Conservation (phyloP, 306 rosid genomes). For the Dalbergia cochinchinensis region DNA sequence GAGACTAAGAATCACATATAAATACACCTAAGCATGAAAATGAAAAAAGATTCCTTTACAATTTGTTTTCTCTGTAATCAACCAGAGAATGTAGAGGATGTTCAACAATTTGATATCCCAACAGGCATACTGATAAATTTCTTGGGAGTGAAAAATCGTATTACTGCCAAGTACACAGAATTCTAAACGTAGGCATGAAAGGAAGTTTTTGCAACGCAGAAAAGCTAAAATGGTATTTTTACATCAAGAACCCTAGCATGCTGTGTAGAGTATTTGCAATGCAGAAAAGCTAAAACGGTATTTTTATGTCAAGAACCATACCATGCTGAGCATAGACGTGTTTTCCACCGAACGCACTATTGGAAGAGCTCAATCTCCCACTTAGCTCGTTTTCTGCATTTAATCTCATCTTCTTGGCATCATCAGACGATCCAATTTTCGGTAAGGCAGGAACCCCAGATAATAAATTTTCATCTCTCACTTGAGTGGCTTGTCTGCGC, state of each 20-base stretch:
- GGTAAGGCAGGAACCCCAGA: conserved; percentile 57
- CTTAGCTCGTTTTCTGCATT: conserved; percentile 47
- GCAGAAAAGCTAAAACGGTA: conserved; percentile 30
- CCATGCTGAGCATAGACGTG: conserved; percentile 49
- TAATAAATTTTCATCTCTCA: conserved; percentile 45
- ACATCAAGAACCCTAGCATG: conserved; percentile 44
- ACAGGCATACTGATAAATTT: conserved; percentile 2
- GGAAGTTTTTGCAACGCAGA: background rate
- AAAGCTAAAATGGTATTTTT: conserved; percentile 27
- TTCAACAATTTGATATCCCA: background rate
- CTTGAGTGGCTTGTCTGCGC: conserved; percentile 43
- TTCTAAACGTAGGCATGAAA: conserved; percentile 1
- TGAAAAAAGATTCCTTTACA: conserved; percentile 24
- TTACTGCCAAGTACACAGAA: conserved; percentile 8
- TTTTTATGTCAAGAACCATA: conserved; percentile 27
- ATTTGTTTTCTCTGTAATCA: background rate
- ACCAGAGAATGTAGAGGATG: conserved; percentile 19
- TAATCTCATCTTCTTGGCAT: conserved; percentile 47
- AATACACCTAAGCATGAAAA: background rate
- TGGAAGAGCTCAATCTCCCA: conserved; percentile 50
- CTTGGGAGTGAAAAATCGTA: conserved; percentile 24
- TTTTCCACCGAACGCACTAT: conserved; percentile 45
- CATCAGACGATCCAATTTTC: conserved; percentile 44
- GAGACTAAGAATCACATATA: background rate
- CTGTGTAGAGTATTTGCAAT: conserved; percentile 40